These are phyloP conservation scores for Aphanomyces invadans DNA, from an alignment of 352 stramenopile genomes.

Conservation along the genomic window DNA sequence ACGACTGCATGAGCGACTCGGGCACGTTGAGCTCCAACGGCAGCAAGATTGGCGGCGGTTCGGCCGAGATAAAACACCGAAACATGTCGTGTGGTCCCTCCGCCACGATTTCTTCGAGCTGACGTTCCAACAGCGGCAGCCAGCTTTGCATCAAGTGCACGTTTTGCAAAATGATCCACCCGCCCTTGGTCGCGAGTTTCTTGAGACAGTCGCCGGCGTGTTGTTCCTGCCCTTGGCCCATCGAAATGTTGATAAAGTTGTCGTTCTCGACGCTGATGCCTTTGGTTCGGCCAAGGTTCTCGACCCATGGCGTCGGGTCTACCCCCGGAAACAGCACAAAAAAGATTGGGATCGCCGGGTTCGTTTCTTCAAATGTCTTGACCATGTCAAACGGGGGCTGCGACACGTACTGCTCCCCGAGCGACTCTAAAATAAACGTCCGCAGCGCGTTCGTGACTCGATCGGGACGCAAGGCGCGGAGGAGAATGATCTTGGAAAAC, in stretches of 20 bases:
- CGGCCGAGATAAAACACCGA: constrained; percentile 93
- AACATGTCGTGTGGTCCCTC: constrained; percentile 90
- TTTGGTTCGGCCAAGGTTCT: constrained; percentile 80
- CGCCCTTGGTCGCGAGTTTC: constrained; percentile 83
- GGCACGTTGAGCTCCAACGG: constrained; percentile 94
- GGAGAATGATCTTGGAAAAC: constrained; percentile 83
- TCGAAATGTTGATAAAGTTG: constrained; percentile 96
- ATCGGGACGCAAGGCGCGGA: constrained; percentile 90
- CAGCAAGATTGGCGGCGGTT: constrained; percentile 81
- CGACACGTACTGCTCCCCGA: constrained; percentile 87
- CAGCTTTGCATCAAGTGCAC: constrained; percentile 95
- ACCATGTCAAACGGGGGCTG: constrained; percentile 91
- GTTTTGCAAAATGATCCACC: constrained; percentile 95
- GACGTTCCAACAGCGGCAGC: constrained; percentile 88
- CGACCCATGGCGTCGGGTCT: constrained; percentile 92
- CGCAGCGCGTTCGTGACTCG: constrained; percentile 89
- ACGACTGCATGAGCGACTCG: constrained; percentile 92
- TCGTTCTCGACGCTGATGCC: constrained; percentile 88
- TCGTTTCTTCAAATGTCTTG: constrained; percentile 88
- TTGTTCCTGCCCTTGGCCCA: constrained; percentile 89
- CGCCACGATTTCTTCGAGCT: constrained; percentile 86
- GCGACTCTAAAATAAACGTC: constrained; percentile 84
- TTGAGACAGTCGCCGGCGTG: constrained; percentile 89
- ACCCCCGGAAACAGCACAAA: constrained; percentile 94
- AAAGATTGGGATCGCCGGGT: constrained; percentile 89